Conservation (phyloP, 2,329 filamentous ascomycete species). For the Xylaria sp. region DNA sequence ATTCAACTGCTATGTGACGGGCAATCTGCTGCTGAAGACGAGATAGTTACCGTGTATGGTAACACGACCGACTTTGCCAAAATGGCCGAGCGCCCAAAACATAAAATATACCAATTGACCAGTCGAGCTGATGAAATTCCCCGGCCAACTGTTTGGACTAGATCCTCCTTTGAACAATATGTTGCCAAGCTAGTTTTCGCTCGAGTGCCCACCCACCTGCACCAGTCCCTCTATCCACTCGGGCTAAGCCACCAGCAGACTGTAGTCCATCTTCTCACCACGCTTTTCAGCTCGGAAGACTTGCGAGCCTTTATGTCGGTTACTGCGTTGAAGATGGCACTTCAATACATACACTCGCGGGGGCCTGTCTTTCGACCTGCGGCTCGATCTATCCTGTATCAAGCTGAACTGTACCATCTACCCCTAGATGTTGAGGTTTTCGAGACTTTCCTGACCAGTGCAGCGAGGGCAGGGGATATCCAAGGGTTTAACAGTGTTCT, state of each 20-base stretch:
- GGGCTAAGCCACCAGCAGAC: constrained; percentile 44
- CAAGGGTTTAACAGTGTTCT: constrained; percentile 45
- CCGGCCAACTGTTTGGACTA: constrained; percentile 45
- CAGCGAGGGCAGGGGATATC: constrained; percentile 44
- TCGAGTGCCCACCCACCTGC: constrained; percentile 42
- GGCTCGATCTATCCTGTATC: constrained; percentile 42
- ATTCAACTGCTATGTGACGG: constrained; percentile 36
- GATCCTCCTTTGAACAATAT: constrained; percentile 46
- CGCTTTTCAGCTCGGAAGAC: constrained; percentile 43
- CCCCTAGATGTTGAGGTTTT: constrained; percentile 46
- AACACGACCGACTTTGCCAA: constrained; percentile 5
- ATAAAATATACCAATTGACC: constrained; percentile 36
- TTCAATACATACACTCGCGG: constrained; percentile 42
- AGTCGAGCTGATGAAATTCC: constrained; percentile 45
- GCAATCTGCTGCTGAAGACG: constrained; percentile 35
- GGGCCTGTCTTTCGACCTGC: constrained; percentile 42
- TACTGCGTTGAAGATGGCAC: constrained; percentile 48
- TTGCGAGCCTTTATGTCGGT: constrained; percentile 40
- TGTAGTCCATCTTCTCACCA: constrained; percentile 44
- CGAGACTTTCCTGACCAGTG: constrained; percentile 43
- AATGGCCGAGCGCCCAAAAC: constrained; percentile 17
- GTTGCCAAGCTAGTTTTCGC: constrained; percentile 46
- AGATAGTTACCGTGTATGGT: constrained; percentile 42
- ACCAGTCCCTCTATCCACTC: constrained; percentile 42
- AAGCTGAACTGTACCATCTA: constrained; percentile 39